Conservation (phyloP, 2,329 filamentous ascomycete genomes). For the Paracorniculantispora psalliotae region DNA sequence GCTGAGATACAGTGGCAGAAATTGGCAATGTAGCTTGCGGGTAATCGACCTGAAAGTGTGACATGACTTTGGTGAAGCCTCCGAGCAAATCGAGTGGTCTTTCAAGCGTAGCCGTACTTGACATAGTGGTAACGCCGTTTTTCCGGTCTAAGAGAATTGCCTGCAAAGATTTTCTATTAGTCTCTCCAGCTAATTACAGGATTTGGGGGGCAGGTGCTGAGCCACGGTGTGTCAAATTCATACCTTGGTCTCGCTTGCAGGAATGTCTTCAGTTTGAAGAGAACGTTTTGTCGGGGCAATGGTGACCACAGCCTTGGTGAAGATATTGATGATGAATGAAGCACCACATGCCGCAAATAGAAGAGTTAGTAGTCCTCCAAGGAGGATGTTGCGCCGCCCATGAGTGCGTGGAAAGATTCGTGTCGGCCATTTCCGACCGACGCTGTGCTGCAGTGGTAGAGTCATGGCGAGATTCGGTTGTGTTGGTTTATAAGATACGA, state of each 20-base stretch:
- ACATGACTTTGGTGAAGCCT: background rate
- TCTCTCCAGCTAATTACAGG: background rate
- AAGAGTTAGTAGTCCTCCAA: background rate
- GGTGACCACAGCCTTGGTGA: background rate
- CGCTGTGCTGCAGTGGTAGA: background rate
- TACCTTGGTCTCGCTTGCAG: background rate
- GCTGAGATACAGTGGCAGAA: background rate
- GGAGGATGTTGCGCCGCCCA: conserved; percentile 7
- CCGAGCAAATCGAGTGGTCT: background rate
- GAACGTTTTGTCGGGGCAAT: background rate
- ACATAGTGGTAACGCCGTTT: background rate
- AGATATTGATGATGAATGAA: background rate
- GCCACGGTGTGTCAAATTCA: background rate
- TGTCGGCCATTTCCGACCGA: background rate
- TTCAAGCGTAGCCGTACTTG: background rate
- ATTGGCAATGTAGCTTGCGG: background rate
- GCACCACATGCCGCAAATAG: background rate
- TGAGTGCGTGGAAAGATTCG: conserved; percentile 7
- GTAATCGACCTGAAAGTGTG: background rate
- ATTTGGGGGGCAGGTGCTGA: background rate
- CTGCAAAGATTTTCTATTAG: background rate
- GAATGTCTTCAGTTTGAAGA: background rate
- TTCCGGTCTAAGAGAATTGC: background rate
- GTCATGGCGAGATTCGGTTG: background rate
- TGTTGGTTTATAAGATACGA: conserved; percentile 18